Percentiles rank a stretch among this genome's conserved stretches.
Conservation (phyloP, 2,329 filamentous ascomycete genomes). For the Acephala macrosclerotiorum region DNA sequence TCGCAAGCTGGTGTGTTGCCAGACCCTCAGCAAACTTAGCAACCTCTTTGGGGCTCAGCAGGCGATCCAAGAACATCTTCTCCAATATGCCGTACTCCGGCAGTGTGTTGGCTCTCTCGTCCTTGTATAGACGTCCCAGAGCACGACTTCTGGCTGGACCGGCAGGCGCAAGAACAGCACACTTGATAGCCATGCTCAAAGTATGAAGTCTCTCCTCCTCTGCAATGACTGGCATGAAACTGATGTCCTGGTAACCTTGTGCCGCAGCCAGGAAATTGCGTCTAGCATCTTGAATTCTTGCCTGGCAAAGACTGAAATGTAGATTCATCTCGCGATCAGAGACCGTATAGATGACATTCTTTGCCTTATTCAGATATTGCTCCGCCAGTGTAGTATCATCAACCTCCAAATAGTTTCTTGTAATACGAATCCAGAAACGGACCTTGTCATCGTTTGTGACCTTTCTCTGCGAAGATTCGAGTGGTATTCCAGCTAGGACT, state of each 20-base stretch:
- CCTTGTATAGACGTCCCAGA: slow-evolving; percentile 88
- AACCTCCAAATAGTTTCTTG: slow-evolving; percentile 91
- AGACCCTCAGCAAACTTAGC: slow-evolving; percentile 83
- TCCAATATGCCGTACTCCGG: slow-evolving; percentile 89
- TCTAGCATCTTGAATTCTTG: slow-evolving; percentile 90
- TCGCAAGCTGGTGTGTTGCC: slow-evolving; percentile 87
- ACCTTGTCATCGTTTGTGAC: slow-evolving; percentile 85
- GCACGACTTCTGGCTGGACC: slow-evolving; percentile 83
- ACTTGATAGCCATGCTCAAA: slow-evolving; percentile 86
- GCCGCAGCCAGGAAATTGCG: slow-evolving; percentile 89
- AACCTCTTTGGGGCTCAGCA: slow-evolving; percentile 84
- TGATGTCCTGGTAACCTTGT: slow-evolving; percentile 87
- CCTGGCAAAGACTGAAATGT: slow-evolving; percentile 90
- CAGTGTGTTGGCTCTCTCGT: slow-evolving; percentile 79
- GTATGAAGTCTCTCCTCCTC: slow-evolving; percentile 88
- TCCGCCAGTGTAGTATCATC: slow-evolving; percentile 89
- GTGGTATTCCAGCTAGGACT: slow-evolving; percentile 80
- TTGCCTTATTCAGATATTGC: slow-evolving; percentile 91
- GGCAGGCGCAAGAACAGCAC: slow-evolving; percentile 89
- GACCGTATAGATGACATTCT: slow-evolving; percentile 86
- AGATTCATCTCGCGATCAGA: slow-evolving; percentile 76
- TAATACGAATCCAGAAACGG: slow-evolving; percentile 89
- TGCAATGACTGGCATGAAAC: slow-evolving; percentile 77
- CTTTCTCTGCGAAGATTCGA: slow-evolving; percentile 87
- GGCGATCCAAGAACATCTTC: slow-evolving; percentile 94